Evolutionary conservation across 2,329 filamentous ascomycete genomes (phyloP).

Genomic region (Cordyceps sp.): DNA sequence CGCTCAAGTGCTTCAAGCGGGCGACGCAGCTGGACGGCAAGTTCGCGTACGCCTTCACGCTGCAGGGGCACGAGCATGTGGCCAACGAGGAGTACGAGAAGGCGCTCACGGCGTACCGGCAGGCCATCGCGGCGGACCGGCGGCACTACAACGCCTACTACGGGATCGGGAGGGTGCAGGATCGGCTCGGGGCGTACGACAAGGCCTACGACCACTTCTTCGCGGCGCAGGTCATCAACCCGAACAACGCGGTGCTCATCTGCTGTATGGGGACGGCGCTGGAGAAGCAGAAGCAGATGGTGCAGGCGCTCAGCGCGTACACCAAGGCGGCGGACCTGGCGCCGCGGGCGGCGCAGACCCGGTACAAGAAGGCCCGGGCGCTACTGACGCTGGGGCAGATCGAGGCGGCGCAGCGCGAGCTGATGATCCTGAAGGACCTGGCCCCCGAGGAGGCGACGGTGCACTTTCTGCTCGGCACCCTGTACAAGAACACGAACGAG

Average conservation of each 20-base stretch:
- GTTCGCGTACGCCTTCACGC: conserved; percentile 89
- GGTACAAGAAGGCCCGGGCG: conserved; percentile 84
- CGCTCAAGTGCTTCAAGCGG: conserved; percentile 83
- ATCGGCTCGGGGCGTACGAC: conserved; percentile 79
- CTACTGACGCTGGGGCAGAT: conserved; percentile 60
- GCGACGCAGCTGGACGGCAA: conserved; percentile 79
- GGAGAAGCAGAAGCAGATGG: conserved; percentile 73
- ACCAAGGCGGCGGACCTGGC: conserved; percentile 67
- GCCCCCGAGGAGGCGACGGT: conserved; percentile 92
- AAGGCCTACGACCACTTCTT: conserved; percentile 86
- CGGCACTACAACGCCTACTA: conserved; percentile 99
- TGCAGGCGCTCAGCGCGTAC: conserved; percentile 67
- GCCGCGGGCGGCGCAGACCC: conserved; percentile 63
- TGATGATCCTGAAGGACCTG: conserved; percentile 77
- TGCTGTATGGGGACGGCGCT: conserved; percentile 84
- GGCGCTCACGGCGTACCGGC: conserved; percentile 72
- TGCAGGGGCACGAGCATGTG: conserved; percentile 92
- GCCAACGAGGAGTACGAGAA: conserved; percentile 96
- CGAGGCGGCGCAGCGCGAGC: conserved; percentile 59
- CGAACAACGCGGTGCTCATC: conserved; percentile 80
- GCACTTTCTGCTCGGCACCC: conserved; percentile 80
- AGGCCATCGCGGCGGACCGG: conserved; percentile 69
- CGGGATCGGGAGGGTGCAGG: conserved; percentile 67
- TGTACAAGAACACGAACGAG: conserved; percentile 58
- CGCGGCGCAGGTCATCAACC: conserved; percentile 76